These are phyloP conservation scores for Fusarium coicis DNA, from an alignment of 2,329 filamentous ascomycete species.

Conservation along the genomic window DNA sequence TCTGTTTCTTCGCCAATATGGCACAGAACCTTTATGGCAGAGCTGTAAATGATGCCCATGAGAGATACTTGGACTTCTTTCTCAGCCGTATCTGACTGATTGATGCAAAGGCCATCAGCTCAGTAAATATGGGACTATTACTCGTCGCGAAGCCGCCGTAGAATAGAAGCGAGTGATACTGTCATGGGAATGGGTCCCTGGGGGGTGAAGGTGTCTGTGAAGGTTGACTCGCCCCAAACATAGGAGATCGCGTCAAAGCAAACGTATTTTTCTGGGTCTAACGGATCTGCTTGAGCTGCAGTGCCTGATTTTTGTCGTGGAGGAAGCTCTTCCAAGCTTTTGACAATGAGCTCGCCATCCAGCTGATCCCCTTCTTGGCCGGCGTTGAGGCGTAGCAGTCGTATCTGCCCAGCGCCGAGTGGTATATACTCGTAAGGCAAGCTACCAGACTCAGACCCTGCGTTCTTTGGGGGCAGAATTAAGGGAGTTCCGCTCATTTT, in stretches of 20 bases:
- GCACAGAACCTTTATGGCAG: slow-evolving; percentile 5
- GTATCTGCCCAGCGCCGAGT: not conserved
- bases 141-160: not conserved
- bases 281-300: not conserved
- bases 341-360: not conserved
- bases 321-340: not conserved
- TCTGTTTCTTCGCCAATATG: not conserved
- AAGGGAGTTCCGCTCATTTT: accelerated
- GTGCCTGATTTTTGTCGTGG: not conserved
- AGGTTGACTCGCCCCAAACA: slow-evolving; percentile 4
- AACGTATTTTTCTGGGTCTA: not conserved
- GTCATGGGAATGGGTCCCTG: not conserved
- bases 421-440: not conserved
- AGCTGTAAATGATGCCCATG: slow-evolving; percentile 13
- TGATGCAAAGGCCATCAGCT: slow-evolving; percentile 11
- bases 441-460: accelerated
- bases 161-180: slow-evolving; percentile 7
- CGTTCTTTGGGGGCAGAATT: accelerated
- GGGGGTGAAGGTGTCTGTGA: not conserved
- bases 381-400: not conserved
- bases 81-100: not conserved
- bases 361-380: not conserved
- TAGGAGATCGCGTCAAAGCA: slow-evolving; percentile 13
- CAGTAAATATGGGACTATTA: not conserved
- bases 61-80: slow-evolving; percentile 10